Conservation (phyloP, 371 early-diverging fungal species). For the Apophysomyces ossiformis region DNA sequence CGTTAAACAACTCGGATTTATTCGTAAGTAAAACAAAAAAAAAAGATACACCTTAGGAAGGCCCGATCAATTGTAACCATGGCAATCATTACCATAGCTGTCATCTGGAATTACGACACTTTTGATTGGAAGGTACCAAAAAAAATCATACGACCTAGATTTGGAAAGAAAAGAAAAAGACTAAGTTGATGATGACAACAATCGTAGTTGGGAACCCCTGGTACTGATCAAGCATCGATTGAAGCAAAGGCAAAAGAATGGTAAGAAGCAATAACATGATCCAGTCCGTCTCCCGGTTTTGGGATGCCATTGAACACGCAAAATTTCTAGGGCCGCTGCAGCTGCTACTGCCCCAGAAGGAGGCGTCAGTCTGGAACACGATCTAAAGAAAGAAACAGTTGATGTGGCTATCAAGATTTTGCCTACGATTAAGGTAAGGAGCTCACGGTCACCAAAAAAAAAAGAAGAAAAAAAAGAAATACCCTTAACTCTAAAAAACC, state of each 20-base stretch:
- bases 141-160: not conserved
- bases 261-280: not conserved
- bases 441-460: not conserved
- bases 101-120: conserved; percentile 31
- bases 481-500: too few relatives aligned
- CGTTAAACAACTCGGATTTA: conserved; percentile 50
- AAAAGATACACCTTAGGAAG: too few relatives aligned
- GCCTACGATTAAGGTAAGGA: conserved; percentile 24
- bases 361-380: conserved; percentile 49
- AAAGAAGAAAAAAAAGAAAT: too few relatives aligned
- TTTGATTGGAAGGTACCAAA: conserved; percentile 20
- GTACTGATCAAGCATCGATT: conserved; percentile 20
- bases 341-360: conserved; percentile 36
- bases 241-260: conserved; percentile 34
- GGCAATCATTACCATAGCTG: not conserved
- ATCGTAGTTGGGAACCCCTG: conserved; percentile 13
- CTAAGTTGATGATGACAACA: not conserved
- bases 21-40: conserved; percentile 14
- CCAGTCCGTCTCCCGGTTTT: too few relatives aligned
- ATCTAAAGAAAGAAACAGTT: conserved; percentile 41
- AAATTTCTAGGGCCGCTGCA: conserved; percentile 22
- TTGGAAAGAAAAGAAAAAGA: not conserved
- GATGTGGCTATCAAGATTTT: conserved; percentile 53
- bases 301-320: not conserved
- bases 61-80: too few relatives aligned